Base-by-base conservation (phyloP, 75 land plant species). In the Pseudotsuga menziesii region DNA sequence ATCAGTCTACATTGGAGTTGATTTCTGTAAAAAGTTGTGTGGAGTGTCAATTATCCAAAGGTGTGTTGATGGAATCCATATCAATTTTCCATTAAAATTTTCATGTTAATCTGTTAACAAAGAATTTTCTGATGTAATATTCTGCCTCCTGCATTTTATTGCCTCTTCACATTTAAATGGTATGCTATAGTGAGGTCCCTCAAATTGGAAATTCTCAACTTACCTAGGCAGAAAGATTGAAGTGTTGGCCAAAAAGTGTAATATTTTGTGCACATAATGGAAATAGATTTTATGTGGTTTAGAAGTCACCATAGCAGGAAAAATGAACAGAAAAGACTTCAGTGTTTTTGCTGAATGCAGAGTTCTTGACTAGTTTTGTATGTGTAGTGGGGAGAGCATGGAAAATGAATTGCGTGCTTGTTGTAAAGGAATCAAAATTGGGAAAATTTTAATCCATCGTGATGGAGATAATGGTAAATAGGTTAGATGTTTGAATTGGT, bases 11-110 rank as follows among this genome's bases (percentile, higher is more conserved):
- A 90, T 89, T 77, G 97, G 97, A 58, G 94, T 94, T 56, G 94
- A 92, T 83, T 94, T 94, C 76, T 94, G 97, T 88, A 94, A 94
- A 82, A 88, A 94, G 75, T 74, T 94, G 29, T 93, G 93, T 85
- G 95, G 93, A 56, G 94, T 93, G 13, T 93, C 96, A 75, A 93
- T 93, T 80, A 90, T 93, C 69, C 87, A 94, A 75, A 93, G 96
- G 91, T 91, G 4, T 32, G 17, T 14, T 25, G 2, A 66, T 66
- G 29, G n/a, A 66, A 66, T 8, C 26, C 11, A 29, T 27, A 35
- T 2, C 15, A 27, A 11, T 16, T 9, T 59, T 23, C 61, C 61
- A 20, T 23, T 59, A 5, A 17, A 20, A 0, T 59, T 23, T 9
- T 59, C 19, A 59, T 59, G 20, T 59, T 4, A 59, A 6, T 59